phyloP scores from a whole-genome alignment of 139 green algal species.

The Chlorokybus atmophyticus region DNA sequence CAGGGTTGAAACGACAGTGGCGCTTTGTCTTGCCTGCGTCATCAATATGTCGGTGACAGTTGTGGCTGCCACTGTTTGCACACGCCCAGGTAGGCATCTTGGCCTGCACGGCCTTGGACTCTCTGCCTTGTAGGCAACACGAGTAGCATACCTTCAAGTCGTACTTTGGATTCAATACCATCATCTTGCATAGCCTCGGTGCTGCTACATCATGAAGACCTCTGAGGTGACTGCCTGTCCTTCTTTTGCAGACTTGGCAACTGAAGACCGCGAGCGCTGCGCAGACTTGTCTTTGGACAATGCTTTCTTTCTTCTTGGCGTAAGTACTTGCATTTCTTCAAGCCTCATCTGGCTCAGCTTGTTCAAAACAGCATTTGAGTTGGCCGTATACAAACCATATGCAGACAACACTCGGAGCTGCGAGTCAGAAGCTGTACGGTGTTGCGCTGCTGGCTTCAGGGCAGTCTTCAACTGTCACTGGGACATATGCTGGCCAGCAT shows the following conservation, averaged over 20 bases:
- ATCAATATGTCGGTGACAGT: conserved; percentile 77
- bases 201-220: too few species aligned
- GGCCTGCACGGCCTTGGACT: too few species aligned
- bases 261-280: conserved; percentile 6
- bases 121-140: too few species aligned
- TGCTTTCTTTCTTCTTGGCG: conserved; percentile 20
- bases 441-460: conserved; percentile 36
- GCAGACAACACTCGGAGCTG: conserved; percentile 17
- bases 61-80: conserved; percentile 35
- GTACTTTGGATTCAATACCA: too few species aligned
- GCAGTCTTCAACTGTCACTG: conserved; percentile 62
- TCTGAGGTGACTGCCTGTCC: too few species aligned
- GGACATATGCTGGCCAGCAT: conserved; percentile 66
- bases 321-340: too few species aligned
- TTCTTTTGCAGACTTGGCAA: not conserved
- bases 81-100: too few species aligned
- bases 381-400: too few species aligned
- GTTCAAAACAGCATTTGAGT: too few species aligned
- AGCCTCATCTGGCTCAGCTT: too few species aligned
- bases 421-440: conserved; percentile 22
- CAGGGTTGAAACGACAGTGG: conserved; percentile 51
- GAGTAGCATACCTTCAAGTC: too few species aligned
- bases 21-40: conserved; percentile 50
- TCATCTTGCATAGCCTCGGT: too few species aligned
- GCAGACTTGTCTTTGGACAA: conserved; percentile 12